phyloP scores from a whole-genome alignment of 768 basidiomycete genomes.

The Boletus vinaceobasis region DNA sequence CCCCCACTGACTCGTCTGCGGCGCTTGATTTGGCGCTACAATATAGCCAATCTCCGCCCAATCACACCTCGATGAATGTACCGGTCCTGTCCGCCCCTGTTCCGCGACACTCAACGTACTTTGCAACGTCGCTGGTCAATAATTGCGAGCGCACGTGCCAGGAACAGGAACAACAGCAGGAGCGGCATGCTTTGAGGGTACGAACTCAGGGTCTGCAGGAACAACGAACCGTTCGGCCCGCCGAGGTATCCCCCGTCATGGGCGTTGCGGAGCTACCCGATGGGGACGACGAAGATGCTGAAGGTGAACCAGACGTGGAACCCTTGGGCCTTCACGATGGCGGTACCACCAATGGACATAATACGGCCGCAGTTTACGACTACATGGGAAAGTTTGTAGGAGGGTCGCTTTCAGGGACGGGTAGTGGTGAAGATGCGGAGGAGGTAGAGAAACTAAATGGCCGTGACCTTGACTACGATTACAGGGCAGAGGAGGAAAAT shows the following conservation, averaged over 20 bases:
- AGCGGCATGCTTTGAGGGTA: slow-evolving; percentile 29
- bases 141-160: slow-evolving; percentile 37
- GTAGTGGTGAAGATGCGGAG: slow-evolving; percentile 27
- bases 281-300: slow-evolving; percentile 35
- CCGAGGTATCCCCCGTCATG: slow-evolving; percentile 33
- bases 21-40: slow-evolving; percentile 27
- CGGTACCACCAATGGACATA: slow-evolving; percentile 23
- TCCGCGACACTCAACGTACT: slow-evolving; percentile 33
- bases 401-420: slow-evolving; percentile 24
- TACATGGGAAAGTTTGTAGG: slow-evolving; percentile 17
- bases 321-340: slow-evolving; percentile 26
- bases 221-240: slow-evolving; percentile 32
- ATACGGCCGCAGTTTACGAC: slow-evolving; percentile 25
- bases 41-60: slow-evolving; percentile 18
- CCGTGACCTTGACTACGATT: slow-evolving; percentile 30
- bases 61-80: slow-evolving; percentile 19
- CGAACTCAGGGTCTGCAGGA: slow-evolving; percentile 32
- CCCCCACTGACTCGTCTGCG: slow-evolving; percentile 16
- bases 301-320: slow-evolving; percentile 31
- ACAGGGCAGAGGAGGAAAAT: slow-evolving; percentile 27
- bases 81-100: slow-evolving; percentile 31
- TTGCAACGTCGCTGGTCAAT: slow-evolving; percentile 28
- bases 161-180: slow-evolving; percentile 37
- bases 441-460: slow-evolving; percentile 20
- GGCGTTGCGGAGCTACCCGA: slow-evolving; percentile 28